Evolutionary conservation across 306 rosid genomes (phyloP), one percentile per base, ranked within the genome.

Genomic region (Cyclanthera cordifolia): DNA sequence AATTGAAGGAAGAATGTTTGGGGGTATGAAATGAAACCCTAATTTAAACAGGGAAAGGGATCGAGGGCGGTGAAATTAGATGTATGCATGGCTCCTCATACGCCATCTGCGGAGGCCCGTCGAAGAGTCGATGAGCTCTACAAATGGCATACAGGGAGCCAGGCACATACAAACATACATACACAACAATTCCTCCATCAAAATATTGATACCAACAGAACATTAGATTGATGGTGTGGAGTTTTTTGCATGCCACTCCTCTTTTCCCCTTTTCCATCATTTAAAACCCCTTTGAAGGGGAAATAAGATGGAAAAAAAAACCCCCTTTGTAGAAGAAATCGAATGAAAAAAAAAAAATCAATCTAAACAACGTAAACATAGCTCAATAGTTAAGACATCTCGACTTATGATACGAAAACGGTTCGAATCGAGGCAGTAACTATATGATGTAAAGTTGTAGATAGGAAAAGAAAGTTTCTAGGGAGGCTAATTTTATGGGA

Each of bases 121-220:
- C 85, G 86, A 48, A 23, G 53, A n/a, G n/a, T 37, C 88, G 96
- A 71, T 89, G 87, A 76, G 77, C 85, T 92, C 85, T 76, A 82
- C 80, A 84, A 85, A 92, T 92, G 97, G 97, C 97, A 92, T 92
- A 82, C 88, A 85, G 87, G 97, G 96, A 92, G 97, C 84, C 97
- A 89, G 78, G 97, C 97, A 92, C 84, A 89, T 81, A 69, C 49
- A 63, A 17, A 24, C 28, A 67, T 3, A 32, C 8, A 55, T 12
- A 21, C 58, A 53, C 32, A 59, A n/a, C 7, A 30, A 15, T 58
- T 58, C 15, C 65, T 11, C 59, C 28, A 54, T 54, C 34, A 23
- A 25, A 54, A 54, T 10, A 13, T 20, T 11, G 28, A 53, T 53
- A 53, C 8, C 24, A 28, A 53, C 21, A 2, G 30, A 21, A 53